A percentile compares a stretch with the other conserved stretches of the same genome.
phyloP scores from a whole-genome alignment of 768 basidiomycete genomes.

The Butyriboletus loyo region DNA sequence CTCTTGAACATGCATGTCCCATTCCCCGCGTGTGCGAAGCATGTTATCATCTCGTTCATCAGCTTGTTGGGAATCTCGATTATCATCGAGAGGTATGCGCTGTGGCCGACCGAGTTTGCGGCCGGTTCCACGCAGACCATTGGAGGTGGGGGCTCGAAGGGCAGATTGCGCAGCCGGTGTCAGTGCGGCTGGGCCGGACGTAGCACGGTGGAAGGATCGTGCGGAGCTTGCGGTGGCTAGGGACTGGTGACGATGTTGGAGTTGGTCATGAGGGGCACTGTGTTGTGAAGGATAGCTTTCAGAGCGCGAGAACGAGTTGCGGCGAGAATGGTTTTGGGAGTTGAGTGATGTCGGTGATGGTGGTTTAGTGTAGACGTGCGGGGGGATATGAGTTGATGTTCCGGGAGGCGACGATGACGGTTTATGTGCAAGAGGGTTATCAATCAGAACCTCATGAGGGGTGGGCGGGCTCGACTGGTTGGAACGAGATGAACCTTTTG shows the following conservation, averaged over 20 bases:
- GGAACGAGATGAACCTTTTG: conserved; percentile 41
- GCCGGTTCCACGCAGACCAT: conserved; percentile 32
- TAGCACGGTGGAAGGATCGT: conserved; percentile 64
- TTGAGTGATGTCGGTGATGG: conserved; percentile 35
- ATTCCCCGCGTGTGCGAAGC: conserved; percentile 28
- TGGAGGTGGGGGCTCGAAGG: conserved; percentile 30
- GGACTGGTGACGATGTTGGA: conserved; percentile 30
- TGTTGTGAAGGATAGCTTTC: conserved; percentile 57
- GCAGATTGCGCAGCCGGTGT: conserved; percentile 31
- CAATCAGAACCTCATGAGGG: conserved; percentile 33
- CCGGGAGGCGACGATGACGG: conserved; percentile 25
- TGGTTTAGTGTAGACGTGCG: conserved; percentile 24
- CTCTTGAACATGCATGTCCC: conserved; percentile 31
- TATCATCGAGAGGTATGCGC: conserved; percentile 37
- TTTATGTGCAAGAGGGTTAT: conserved; percentile 23
- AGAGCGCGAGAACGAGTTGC: conserved; percentile 60
- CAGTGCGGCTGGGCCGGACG: conserved; percentile 53
- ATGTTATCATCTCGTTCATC: conserved; percentile 36
- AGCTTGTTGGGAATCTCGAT: conserved; percentile 28
- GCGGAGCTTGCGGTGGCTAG: conserved; percentile 20
- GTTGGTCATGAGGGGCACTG: conserved; percentile 28
- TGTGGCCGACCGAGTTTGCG: conserved; percentile 36
- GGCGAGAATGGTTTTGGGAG: conserved; percentile 39
- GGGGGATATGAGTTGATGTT: conserved; percentile 15
- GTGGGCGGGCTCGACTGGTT: conserved; percentile 41